Evolutionary conservation across 73 alveolate species (phyloP).

Genomic region (Paramecium sonneborni): DNA sequence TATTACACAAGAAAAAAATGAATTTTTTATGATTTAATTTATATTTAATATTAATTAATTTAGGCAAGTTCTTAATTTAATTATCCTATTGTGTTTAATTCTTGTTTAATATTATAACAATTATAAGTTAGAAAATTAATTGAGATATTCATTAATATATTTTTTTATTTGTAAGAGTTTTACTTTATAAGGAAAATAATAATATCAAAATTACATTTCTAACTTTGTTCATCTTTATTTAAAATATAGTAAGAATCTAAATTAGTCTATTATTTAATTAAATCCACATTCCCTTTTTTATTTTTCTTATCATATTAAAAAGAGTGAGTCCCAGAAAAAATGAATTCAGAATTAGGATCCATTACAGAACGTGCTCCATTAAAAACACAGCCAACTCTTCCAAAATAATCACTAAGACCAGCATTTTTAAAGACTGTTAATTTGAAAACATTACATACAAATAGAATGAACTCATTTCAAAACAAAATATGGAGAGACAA

Average conservation of each 20-base stretch:
- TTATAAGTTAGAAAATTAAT: background rate
- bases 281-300: background rate
- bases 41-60: background rate
- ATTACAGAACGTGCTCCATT: constrained; percentile 26
- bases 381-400: background rate
- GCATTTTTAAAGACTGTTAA: constrained; percentile 9
- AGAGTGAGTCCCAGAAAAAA: background rate
- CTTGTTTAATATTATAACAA: background rate
- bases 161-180: background rate
- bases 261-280: background rate
- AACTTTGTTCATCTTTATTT: background rate
- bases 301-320: background rate
- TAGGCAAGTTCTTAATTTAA: background rate
- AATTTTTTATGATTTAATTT: background rate
- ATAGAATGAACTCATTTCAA: constrained; percentile 14
- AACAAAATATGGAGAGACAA: background rate
- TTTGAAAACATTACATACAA: background rate
- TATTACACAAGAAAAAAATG: constrained; percentile 87
- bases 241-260: background rate
- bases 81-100: background rate
- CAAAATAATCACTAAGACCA: background rate
- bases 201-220: background rate
- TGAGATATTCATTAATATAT: background rate
- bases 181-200: background rate
- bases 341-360: constrained; percentile 21